A percentile compares a stretch with the other conserved stretches of the same genome.
Evolutionary conservation across 768 basidiomycete species (phyloP).

Genomic region (Mycena sanguinolenta): DNA sequence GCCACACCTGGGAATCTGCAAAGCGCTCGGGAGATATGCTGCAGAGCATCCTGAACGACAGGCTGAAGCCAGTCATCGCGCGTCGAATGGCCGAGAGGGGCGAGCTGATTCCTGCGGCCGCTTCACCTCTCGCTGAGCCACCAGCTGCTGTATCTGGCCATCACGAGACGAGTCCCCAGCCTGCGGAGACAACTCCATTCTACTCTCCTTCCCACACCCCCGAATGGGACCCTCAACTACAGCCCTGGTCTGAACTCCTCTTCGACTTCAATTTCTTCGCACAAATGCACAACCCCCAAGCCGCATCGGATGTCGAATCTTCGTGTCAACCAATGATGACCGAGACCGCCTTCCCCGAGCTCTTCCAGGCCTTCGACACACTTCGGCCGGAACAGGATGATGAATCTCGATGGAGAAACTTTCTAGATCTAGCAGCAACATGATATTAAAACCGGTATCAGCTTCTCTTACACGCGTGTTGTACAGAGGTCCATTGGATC

Average conservation of each 20-base stretch:
- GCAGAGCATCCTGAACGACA: constrained; percentile 3
- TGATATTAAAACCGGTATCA: no score
- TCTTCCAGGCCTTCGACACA: neutral
- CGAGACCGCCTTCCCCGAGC: neutral
- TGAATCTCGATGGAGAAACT: neutral
- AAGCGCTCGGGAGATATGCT: constrained; percentile 25
- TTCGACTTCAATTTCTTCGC: neutral
- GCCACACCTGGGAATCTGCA: constrained; percentile 21
- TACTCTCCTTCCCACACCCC: neutral
- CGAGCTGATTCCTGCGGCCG: neutral
- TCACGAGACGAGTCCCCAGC: neutral
- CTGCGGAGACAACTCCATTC: neutral
- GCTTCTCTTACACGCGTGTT: no score
- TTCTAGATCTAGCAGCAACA: neutral
- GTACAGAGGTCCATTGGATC: no score
- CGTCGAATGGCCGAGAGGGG: constrained; percentile 19
- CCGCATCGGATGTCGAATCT: neutral
- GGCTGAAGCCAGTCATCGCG: constrained; percentile 21
- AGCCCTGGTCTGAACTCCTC: neutral
- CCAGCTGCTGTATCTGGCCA: neutral
- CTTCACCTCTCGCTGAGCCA: neutral
- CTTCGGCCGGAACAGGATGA: neutral
- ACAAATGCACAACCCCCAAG: neutral
- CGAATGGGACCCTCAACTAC: neutral
- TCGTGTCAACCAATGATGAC: neutral